phyloP scores from a whole-genome alignment of 306 rosid genomes.

The Gillenia trifoliata region DNA sequence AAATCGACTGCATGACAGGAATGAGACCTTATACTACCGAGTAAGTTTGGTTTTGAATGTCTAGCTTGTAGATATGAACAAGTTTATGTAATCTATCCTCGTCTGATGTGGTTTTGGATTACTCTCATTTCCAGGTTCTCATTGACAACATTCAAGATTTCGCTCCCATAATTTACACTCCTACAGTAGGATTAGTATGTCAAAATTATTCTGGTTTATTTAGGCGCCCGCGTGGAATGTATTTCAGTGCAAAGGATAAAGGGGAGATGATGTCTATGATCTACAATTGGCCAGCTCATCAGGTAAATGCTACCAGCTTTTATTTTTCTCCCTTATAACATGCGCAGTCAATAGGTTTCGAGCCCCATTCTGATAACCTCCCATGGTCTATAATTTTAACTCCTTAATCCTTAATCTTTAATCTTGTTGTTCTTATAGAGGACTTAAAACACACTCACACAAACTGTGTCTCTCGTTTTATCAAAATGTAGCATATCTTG shows the following conservation, averaged over 20 bases:
- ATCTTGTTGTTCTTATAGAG: not conserved
- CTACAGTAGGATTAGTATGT: conserved; percentile 94
- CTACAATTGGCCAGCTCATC: conserved; percentile 85
- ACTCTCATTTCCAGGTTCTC: conserved; percentile 57
- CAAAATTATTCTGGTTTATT: conserved; percentile 95
- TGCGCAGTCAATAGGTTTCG: too few species aligned
- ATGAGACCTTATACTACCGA: conserved; percentile 91
- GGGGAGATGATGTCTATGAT: conserved; percentile 99
- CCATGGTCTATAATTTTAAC: not conserved
- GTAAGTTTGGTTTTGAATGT: conserved; percentile 42
- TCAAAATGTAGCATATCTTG: not conserved
- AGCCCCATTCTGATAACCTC: not conserved
- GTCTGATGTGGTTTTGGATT: conserved; percentile 15
- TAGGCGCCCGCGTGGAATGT: conserved; percentile 99
- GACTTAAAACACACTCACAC: not conserved
- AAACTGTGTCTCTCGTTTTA: not conserved
- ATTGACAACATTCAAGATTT: conserved; percentile 91
- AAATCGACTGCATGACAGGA: conserved; percentile 94
- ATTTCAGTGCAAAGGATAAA: conserved; percentile 96
- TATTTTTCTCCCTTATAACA: not conserved
- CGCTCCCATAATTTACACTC: conserved; percentile 95
- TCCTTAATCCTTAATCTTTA: not conserved
- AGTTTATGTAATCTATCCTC: conserved; percentile 4
- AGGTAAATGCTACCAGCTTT: conserved; percentile 40
- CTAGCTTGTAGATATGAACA: conserved; percentile 16